Percentiles rank a stretch among this genome's conserved stretches.
Evolutionary conservation across 768 basidiomycete species (phyloP).

Genomic region (Termitomyces sp.): DNA sequence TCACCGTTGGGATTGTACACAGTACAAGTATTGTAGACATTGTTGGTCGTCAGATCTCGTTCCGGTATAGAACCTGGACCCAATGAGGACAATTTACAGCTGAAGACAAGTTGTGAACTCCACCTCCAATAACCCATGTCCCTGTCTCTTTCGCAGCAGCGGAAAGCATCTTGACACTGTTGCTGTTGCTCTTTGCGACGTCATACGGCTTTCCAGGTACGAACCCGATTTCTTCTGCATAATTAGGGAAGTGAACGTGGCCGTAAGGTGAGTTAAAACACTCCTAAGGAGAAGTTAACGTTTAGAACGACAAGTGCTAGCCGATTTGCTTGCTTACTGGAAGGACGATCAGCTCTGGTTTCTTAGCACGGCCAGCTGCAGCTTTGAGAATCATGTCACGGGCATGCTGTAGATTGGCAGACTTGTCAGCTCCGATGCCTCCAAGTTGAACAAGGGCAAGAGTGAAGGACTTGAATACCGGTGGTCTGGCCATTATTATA

Average conservation of each 20-base stretch:
- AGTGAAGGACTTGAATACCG: slow-evolving; percentile 63
- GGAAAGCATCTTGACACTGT: slow-evolving; percentile 80
- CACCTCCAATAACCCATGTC: slow-evolving; percentile 93
- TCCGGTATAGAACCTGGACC: slow-evolving; percentile 90
- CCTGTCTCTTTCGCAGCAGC: slow-evolving; percentile 69
- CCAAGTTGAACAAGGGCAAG: slow-evolving; percentile 91
- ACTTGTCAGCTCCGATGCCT: slow-evolving; percentile 63
- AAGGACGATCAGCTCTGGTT: slow-evolving; percentile 78
- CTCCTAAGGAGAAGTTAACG: slow-evolving; percentile 43
- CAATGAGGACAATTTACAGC: neutral
- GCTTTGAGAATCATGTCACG: slow-evolving; percentile 75
- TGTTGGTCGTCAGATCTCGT: slow-evolving; percentile 51
- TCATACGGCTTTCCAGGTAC: slow-evolving; percentile 55
- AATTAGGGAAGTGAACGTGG: slow-evolving; percentile 70
- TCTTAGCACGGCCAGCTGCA: slow-evolving; percentile 37
- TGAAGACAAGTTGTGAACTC: neutral
- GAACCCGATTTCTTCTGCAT: slow-evolving; percentile 77
- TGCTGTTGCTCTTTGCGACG: slow-evolving; percentile 49
- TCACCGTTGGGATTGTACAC: slow-evolving; percentile 80
- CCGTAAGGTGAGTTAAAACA: slow-evolving; percentile 89
- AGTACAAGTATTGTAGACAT: slow-evolving; percentile 90
- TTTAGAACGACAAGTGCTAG: neutral
- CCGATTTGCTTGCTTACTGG: slow-evolving; percentile 48
- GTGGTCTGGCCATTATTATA: slow-evolving; percentile 4
- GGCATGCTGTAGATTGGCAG: slow-evolving; percentile 78